phyloP scores from a whole-genome alignment of 805 yeast genomes.

The Osmozyma mogii region DNA sequence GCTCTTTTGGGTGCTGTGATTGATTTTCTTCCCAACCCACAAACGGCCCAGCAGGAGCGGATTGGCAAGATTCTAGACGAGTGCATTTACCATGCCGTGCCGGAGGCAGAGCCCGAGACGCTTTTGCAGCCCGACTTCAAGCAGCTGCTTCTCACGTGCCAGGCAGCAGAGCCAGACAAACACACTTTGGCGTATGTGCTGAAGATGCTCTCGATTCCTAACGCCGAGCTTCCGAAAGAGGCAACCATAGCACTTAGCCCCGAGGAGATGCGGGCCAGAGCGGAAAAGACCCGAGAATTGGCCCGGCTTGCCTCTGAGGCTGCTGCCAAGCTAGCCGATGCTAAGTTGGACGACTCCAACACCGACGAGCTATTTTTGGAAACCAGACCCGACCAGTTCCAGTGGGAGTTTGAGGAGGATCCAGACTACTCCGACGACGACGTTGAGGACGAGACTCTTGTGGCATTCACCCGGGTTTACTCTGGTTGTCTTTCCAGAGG shows the following conservation, averaged over 20 bases:
- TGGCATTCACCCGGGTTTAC: constrained; percentile 85
- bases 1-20: constrained; percentile 80
- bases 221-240: constrained; percentile 64
- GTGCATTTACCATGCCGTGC: constrained; percentile 39
- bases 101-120: constrained; percentile 31
- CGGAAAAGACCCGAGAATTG: constrained; percentile 54
- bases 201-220: constrained; percentile 81
- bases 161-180: constrained; percentile 50
- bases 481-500: constrained; percentile 79
- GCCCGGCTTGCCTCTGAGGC: constrained; percentile 63
- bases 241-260: constrained; percentile 32
- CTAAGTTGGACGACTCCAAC: constrained; percentile 15
- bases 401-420: constrained; percentile 45
- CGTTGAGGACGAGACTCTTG: constrained; percentile 52
- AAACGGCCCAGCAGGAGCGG: constrained; percentile 63
- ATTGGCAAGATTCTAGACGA: constrained; percentile 54
- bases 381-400: constrained; percentile 28
- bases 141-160: constrained; percentile 59
- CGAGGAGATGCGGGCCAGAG: constrained; percentile 56
- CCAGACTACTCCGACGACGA: constrained; percentile 38
- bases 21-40: constrained; percentile 79
- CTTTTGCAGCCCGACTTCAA: constrained; percentile 42
- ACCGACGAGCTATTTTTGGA: constrained; percentile 17
- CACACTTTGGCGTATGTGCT: constrained; percentile 67
- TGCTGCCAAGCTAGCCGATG: constrained; percentile 14